These are phyloP conservation scores for Metarhizium guizhouense DNA, from an alignment of 2,329 filamentous ascomycete species.

Conservation along the genomic window DNA sequence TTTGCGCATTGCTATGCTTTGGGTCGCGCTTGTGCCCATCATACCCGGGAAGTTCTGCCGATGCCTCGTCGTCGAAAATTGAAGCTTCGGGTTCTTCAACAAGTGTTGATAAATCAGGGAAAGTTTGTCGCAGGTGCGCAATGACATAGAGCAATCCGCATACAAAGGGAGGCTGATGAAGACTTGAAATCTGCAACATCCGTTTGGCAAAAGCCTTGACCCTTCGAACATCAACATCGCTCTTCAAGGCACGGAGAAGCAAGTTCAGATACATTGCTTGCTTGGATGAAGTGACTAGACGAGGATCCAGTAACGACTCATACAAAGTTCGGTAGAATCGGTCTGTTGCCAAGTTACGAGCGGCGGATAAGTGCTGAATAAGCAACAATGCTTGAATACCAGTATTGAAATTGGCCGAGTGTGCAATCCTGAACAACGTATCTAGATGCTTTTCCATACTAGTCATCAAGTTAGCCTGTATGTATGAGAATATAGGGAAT, in stretches of 20 bases:
- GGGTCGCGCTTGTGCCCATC: conserved; percentile 89
- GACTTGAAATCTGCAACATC: conserved; percentile 73
- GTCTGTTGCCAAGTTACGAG: conserved; percentile 74
- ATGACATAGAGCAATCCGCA: conserved; percentile 90
- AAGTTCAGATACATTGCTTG: conserved; percentile 93
- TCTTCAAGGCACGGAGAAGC: conserved; percentile 78
- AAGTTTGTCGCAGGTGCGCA: conserved; percentile 67
- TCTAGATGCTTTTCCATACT: conserved; percentile 83
- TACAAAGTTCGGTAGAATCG: conserved; percentile 94
- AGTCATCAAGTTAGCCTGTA: conserved; percentile 9
- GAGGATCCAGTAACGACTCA: conserved; percentile 85
- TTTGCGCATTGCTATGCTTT: conserved; percentile 85
- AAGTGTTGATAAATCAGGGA: conserved; percentile 71
- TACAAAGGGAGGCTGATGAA: conserved; percentile 88
- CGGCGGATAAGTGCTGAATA: conserved; percentile 81
- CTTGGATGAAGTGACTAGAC: conserved; percentile 83
- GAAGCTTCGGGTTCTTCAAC: conserved; percentile 70
- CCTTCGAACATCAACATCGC: conserved; percentile 79
- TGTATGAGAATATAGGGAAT: not conserved
- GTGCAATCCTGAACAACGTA: conserved; percentile 89
- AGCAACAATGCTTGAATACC: conserved; percentile 91
- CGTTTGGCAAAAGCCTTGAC: conserved; percentile 96
- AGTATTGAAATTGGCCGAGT: conserved; percentile 98
- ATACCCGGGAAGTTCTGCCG: conserved; percentile 42
- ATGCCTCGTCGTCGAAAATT: conserved; percentile 56